Base-by-base conservation (phyloP, 495 filamentous ascomycete species). In the Penicillium lagena region DNA sequence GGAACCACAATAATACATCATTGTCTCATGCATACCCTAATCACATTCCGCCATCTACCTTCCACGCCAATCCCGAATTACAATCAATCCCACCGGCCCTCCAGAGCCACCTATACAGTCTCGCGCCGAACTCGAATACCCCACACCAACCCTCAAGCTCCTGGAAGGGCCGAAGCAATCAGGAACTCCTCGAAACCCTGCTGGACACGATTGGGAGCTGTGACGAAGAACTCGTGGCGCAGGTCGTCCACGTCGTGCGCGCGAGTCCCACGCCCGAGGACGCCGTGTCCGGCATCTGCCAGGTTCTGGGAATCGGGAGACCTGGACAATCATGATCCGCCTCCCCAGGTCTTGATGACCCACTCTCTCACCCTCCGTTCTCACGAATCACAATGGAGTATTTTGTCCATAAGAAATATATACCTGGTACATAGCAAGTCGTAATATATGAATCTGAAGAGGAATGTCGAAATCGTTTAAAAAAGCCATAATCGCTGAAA, bases 181-280 rank as follows among this genome's bases (percentile, higher is more conserved):
- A 57, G 17, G 49, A 46, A 13, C 47, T 64, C 1, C 44, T 66
- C 14, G 51, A 66, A 39, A 57, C 51, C 7, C 44, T 66, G 27
- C 49, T 64, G 35, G 46, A 58, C 30, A 66, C 59, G 5, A 62
- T 66, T n/a, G 43, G 51, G 40, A 56, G 51, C 43, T 66, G 63
- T 17, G 58, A 64, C 33, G 63, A 66, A 17, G 29, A 47, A 12
- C 46, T 44, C 33, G 49, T 66, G 2, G 56, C 49, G 3, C 59
- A 59, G 10, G 59, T 66, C 12, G 48, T 66, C 11, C 43, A 50
- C 5, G 62, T 66, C 29, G 54, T 66, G 12, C 59, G 63, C 9
- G 42, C 35, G 11, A 66, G 63, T 37, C 37, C 46, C 13, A 55
- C 63, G 10, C 63, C 63, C n/a, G 63, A 66, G 35, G 63, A 59